Evolutionary conservation across 2,329 filamentous ascomycete genomes (phyloP), one percentile per base, ranked within the genome.

Genomic region (Arthroderma sp.): DNA sequence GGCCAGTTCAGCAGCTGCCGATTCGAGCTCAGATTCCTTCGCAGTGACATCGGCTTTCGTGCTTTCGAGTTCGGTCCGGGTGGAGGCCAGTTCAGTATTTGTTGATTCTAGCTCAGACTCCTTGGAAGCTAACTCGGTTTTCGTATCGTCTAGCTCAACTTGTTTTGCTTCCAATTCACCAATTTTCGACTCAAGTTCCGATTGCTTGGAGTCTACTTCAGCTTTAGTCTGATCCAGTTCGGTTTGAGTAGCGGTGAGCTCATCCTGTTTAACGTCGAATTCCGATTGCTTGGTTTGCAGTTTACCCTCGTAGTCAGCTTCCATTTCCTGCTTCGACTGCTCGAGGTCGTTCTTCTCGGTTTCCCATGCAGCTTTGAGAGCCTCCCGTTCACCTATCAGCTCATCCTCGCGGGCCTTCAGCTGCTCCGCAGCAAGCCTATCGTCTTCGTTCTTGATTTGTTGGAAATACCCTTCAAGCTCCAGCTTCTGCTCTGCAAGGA

Each of bases 391-490:
- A 10, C 65, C 61, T 4, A 62, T 59, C 45, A 73, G 62, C 48
- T 71, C 66, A 46, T 66, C 62, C 48, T 68, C 62, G 29, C 61
- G 64, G 22, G 53, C 55, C 33, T 60, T 61, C 48, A 63, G 54
- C 9, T 53, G 55, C 43, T 67, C 63, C 2, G 58, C 55, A 22
- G 63, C 64, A 1, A 60, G 52, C 41, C 56, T 62, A 51, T 65
- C 62, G 34, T 68, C 65, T 47, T 68, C 66, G 4, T 53, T 55
- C 50, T 64, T 66, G 48, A 69, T 66, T 38, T 65, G 65, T 48
- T 74, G 70, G 34, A 71, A 72, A 3, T 64, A 51, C 7, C 68
- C 64, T n/a, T 70, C 68, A 33, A 68, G 51, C 33, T 66, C 63
- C 33, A 59, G 58, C 45, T 72, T 69, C 55, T 73, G 70, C n/a